Conservation (phyloP, 352 stramenopile genomes). For the Achlya hypogyna region DNA sequence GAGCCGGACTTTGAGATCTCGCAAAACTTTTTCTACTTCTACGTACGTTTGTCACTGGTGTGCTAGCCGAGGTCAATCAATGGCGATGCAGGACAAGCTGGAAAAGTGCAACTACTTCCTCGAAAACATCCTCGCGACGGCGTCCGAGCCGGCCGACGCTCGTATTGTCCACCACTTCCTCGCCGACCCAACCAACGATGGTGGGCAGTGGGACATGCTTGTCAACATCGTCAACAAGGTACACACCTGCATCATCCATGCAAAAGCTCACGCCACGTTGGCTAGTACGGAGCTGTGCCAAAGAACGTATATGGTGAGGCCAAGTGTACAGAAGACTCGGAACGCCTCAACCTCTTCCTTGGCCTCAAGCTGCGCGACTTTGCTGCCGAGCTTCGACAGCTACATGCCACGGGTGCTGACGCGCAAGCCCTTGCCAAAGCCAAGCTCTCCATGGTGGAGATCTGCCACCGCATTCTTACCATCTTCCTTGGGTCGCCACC, state of each 20-base stretch:
- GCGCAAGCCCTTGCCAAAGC: neutral
- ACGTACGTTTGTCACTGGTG: neutral
- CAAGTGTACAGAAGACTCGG: neutral
- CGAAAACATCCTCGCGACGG: conserved; percentile 24
- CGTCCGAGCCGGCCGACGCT: conserved; percentile 13
- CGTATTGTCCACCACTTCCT: conserved; percentile 25
- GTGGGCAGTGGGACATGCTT: conserved; percentile 26
- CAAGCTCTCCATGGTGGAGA: conserved; percentile 20
- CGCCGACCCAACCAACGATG: conserved; percentile 22
- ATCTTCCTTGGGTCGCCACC: conserved; percentile 22
- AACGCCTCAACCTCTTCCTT: conserved; percentile 17
- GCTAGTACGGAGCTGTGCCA: conserved; percentile 24
- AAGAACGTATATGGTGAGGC: conserved; percentile 25
- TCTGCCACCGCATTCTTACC: conserved; percentile 20
- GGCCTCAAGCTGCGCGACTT: conserved; percentile 23
- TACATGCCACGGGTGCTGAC: neutral
- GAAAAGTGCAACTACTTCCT: conserved; percentile 29
- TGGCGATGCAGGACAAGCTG: conserved; percentile 23
- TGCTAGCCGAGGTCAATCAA: neutral
- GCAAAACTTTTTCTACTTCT: conserved; percentile 29
- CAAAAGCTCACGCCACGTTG: neutral
- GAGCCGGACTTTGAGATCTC: conserved; percentile 24
- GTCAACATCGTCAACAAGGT: conserved; percentile 22
- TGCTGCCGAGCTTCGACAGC: conserved; percentile 13
- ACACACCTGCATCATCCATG: neutral